Conservation (phyloP, 225 moss, liverwort and hornwort genomes). For the Asterella californica region DNA sequence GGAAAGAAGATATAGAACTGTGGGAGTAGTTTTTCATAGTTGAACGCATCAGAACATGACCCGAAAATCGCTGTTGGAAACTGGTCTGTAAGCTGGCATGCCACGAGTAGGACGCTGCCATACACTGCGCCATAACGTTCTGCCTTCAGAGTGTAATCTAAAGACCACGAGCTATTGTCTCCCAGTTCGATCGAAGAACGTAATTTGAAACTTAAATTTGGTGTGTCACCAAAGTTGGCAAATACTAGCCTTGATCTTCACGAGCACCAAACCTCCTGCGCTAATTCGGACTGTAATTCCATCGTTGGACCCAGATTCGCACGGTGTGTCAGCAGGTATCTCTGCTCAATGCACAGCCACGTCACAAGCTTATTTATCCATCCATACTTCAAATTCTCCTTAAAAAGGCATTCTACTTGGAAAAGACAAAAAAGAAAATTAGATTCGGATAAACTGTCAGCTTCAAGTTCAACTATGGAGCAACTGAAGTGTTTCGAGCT, state of each 20-base stretch:
- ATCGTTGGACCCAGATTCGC: slow-evolving; percentile 3
- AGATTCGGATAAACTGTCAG: neutral
- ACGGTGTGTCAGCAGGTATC: neutral
- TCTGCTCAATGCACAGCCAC: neutral
- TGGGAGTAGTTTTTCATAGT: slow-evolving; percentile 35
- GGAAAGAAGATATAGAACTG: slow-evolving; percentile 46
- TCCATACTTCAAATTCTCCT: neutral
- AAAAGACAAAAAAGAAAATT: neutral
- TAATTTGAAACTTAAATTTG: neutral
- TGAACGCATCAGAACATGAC: slow-evolving; percentile 42
- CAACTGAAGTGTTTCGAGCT: neutral
- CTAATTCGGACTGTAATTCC: neutral
- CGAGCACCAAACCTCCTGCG: neutral
- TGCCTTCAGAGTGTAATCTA: neutral
- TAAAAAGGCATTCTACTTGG: no score
- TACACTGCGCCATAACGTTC: slow-evolving; percentile 57
- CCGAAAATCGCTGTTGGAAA: slow-evolving; percentile 28
- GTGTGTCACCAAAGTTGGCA: neutral
- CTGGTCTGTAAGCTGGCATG: slow-evolving; percentile 59
- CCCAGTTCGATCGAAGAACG: neutral
- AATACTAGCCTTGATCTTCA: neutral
- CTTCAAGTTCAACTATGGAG: neutral
- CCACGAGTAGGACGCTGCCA: slow-evolving; percentile 59
- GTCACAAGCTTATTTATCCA: neutral
- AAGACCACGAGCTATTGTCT: neutral